Evolutionary conservation across 1,284 basidiomycete species (phyloP), one percentile per base, ranked within the genome.

Genomic region (Rugiboletus extremiorientalis): DNA sequence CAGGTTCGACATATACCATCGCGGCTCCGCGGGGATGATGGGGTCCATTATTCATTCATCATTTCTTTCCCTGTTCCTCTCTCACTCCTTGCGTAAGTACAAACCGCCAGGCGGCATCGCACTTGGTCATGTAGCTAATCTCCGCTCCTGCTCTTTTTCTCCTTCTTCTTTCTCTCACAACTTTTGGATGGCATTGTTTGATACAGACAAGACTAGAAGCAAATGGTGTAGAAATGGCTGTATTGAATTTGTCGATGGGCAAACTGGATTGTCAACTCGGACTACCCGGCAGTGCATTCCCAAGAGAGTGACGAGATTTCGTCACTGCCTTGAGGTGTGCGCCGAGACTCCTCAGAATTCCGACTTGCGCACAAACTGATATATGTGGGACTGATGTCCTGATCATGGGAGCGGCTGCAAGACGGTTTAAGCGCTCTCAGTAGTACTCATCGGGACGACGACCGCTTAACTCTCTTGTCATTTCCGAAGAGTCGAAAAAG

Each of bases 1-100:
- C 79, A 78, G 36, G 76, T 80, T 27, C 77, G 71, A 60, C 71
- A 69, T 14, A 67, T 72, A 7, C 62, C 72, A 18, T 55, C 63
- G 22, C 47, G 46, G 81, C 79, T 43, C 30, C 81, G 64, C 80
- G 59, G 66, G 28, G 47, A 28, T 10, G 12, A 7, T 27, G 9
- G 44, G 15, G 16, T 44, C 28, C 42, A 20, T 28, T 8, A 11
- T 20, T 22, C 27, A 25, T 43, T 43, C 42, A n/a, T 42, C 22
- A 5, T 30, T 36, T 10, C 20, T 50, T 43, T 20, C n/a, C 5
- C 20, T 16, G 18, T 12, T 1, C 28, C 8, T 27, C 11, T 23
- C 25, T n/a, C 5, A 14, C n/a, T 28, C 28, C 16, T 30, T 30
- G 27, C 41, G 18, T 51, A 23, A 25, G 10, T 5, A 28, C 44